phyloP scores from a whole-genome alignment of 2,329 filamentous ascomycete species.

The Colletotrichum eleusines region DNA sequence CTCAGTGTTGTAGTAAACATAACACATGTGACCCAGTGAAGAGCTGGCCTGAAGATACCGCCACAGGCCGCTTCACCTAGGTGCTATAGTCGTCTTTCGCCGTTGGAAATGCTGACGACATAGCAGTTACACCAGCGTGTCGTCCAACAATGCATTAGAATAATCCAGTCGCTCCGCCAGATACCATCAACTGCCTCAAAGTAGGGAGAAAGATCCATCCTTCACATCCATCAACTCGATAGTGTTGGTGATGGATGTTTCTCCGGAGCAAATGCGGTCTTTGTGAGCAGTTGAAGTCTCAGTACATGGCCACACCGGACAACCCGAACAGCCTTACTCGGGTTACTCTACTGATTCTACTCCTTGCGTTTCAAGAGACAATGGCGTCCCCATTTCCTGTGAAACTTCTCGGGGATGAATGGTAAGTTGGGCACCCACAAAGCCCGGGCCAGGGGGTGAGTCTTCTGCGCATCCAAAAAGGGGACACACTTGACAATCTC shows the following conservation, averaged over 20 bases:
- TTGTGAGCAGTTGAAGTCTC: neutral
- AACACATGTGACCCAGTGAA: neutral
- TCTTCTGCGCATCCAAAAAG: constrained; percentile 85
- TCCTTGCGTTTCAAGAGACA: constrained; percentile 78
- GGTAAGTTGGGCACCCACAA: constrained; percentile 83
- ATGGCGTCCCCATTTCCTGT: constrained; percentile 87
- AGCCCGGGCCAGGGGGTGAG: constrained; percentile 78
- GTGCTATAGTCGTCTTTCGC: neutral
- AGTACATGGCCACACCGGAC: neutral
- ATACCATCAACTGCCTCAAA: neutral
- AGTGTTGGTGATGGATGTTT: too few relatives aligned
- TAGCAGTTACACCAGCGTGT: neutral
- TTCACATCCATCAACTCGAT: neutral
- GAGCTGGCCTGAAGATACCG: too few relatives aligned
- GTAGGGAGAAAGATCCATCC: neutral
- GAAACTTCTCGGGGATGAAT: constrained; percentile 76
- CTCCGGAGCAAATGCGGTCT: neutral
- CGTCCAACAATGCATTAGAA: neutral
- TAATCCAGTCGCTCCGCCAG: neutral
- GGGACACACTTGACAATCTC: constrained; percentile 78
- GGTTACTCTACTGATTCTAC: neutral
- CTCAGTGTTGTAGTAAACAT: too few relatives aligned
- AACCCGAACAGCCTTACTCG: neutral
- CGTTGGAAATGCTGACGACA: neutral
- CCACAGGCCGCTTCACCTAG: neutral